Evolutionary conservation across 495 filamentous ascomycete genomes (phyloP), one percentile per base, ranked within the genome.

Genomic region (Xylaria venustula): DNA sequence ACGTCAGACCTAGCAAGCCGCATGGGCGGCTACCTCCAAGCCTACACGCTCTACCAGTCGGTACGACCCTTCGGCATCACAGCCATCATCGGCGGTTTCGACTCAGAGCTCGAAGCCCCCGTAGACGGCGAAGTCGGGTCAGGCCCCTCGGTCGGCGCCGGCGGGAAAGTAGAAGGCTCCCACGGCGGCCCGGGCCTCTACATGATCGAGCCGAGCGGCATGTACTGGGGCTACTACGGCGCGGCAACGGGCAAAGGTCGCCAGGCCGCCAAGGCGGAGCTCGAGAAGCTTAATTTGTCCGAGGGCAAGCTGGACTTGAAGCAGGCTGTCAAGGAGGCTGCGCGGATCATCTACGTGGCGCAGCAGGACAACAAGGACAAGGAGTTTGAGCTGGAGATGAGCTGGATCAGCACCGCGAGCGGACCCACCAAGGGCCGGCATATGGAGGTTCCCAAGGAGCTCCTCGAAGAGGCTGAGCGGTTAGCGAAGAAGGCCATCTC

Each of bases 351-450:
- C 74, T 93, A 96, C 74, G 85, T 96, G 51, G 92, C 94, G 49
- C 94, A 98, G 73, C 92, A 96, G 71, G 94, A 98, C 70, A 96
- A 90, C 83, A 87, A 87, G 71, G 94, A 98, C 76, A 98, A 98
- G 80, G 95, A 98, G 32, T 98, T 98, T 66, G 95, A 98, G 83
- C 79, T 98, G 34, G 94, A 98, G 81, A 96, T 98, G 94, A 92
- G 90, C 62, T 98, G 94, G 94, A 88, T 98, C 65, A 95, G 90
- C 75, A 85, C 82, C 20, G 67, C 84, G 44, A 85, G 89, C 45
- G 91, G 91, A 14, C 90, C 91, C n/a, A 95, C 92, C 37, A 92
- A 93, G 76, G 92, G 92, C 51, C 85, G 83, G 61, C 94, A 98
- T 70, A 84, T 91, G 74, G 91, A 93, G 72, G 94, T 98, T 44